Percentiles rank a stretch among this genome's conserved stretches.
Evolutionary conservation across 192 early-diverging fungal species (phyloP).

Genomic region (Entrophospora sp.): DNA sequence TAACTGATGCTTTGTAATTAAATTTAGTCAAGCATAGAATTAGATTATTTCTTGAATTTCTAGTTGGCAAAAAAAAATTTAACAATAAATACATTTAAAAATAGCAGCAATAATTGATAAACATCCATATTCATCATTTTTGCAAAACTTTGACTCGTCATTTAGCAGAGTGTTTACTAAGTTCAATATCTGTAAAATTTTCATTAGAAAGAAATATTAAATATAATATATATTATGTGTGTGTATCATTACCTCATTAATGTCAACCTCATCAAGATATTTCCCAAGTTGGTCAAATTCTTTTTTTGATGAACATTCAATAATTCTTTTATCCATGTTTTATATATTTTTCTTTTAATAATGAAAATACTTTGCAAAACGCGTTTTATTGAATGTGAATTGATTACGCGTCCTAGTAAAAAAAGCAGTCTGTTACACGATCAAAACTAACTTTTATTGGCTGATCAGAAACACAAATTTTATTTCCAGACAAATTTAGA

Average conservation of each 20-base stretch:
- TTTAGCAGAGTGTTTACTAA: not conserved
- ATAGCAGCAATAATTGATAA: not conserved
- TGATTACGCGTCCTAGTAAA: no score
- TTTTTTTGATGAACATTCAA: not conserved
- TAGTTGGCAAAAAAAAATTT: no score
- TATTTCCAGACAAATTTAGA: no score
- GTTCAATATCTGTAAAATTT: not conserved
- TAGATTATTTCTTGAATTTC: no score
- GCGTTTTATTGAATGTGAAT: no score
- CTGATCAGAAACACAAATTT: no score
- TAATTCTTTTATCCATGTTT: constrained; percentile 1
- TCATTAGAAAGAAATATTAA: not conserved
- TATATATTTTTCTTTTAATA: no score
- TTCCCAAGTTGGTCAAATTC: not conserved
- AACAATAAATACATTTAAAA: constrained; percentile 7
- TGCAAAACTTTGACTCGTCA: not conserved
- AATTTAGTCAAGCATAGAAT: not conserved
- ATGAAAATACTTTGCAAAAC: no score
- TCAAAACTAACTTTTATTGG: no score
- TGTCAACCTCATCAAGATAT: not conserved
- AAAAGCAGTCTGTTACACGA: no score
- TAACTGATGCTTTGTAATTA: no score
- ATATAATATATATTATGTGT: not conserved
- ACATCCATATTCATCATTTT: not conserved
- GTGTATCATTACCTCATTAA: not conserved